Evolutionary conservation across 306 rosid species (phyloP), one percentile per base, ranked within the genome.

Genomic region (Cicer chorassanicum): DNA sequence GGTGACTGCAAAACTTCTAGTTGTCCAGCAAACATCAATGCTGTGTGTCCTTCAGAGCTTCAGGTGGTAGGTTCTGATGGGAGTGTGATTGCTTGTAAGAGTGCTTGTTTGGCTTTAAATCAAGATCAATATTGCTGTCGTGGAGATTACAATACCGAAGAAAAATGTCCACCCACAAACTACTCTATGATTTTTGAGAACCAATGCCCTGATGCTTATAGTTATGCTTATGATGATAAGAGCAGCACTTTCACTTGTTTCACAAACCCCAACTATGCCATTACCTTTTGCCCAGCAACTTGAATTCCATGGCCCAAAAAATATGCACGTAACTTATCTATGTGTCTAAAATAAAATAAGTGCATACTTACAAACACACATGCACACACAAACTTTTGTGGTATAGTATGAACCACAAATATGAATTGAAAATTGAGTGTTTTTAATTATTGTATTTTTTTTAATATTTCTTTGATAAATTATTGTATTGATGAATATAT

Each of bases 201-300:
- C 34, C 34, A 24, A 24, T 24, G 34, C 34, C 34, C 34, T 24
- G 34, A 24, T 24, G 34, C 34, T 44, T 88, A 88, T 59, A 86
- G 88, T 72, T 88, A 89, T 8, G 89, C 97, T 43, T 82, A 56
- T 9, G 97, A 91, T 34, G 93, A 86, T 8, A 70, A 64, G 21
- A 82, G 0, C 3, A 75, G 85, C 80, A 77, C 85, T 1, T 89
- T 91, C 67, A 86, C 90, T 0, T 91, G 97, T 51, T 11, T 21
- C 1, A 82, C 65, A 3, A 71, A 84, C 0, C 80, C 92, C 8
- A n/a, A 83, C 50, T 91, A 90, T 41, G 74, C 2, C n/a, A 62
- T 90, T 34, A 90, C 90, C 0, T 87, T 88, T 76, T 88, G 96
- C 12, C 89, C 92, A 12, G 84, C 36, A 29, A 29, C 36, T 29